Evolutionary conservation across 345 rosid genomes (phyloP).

Genomic region (Bretschneidera sinensis): DNA sequence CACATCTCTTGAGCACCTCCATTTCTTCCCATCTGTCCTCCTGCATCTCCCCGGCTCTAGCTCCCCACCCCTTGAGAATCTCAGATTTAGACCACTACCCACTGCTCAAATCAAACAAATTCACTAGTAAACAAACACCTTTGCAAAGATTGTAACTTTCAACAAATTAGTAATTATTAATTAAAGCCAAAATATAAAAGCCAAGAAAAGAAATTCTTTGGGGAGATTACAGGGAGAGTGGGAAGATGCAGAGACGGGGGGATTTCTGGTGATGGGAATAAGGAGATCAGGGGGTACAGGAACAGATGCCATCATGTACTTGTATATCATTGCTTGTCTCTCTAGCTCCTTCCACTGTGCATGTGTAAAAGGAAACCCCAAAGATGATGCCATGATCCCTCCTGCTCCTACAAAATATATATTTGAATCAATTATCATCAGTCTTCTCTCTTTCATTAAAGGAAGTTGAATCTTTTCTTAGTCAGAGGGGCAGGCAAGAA

Average conservation of each 20-base stretch:
- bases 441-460: not conserved
- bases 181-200: not conserved
- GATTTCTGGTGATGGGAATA: constrained; percentile 21
- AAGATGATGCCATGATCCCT: constrained; percentile 20
- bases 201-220: not conserved
- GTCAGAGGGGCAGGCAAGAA: not conserved
- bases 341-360: constrained; percentile 77
- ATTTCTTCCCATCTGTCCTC: constrained; percentile 86
- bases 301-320: constrained; percentile 73
- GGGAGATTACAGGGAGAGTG: constrained; percentile 24
- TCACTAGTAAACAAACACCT: not conserved
- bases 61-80: constrained; percentile 41
- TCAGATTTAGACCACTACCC: constrained; percentile 27
- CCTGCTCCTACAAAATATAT: constrained; percentile 13
- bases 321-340: constrained; percentile 83
- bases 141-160: constrained; percentile 7
- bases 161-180: no score
- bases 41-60: constrained; percentile 77
- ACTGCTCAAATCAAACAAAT: constrained; percentile 19
- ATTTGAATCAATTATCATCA: not conserved
- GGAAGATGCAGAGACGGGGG: constrained; percentile 21
- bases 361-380: constrained; percentile 61
- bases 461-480: not conserved
- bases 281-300: constrained; percentile 85
- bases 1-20: constrained; percentile 83